Base-by-base conservation (phyloP, 306 rosid genomes). In the Trifolium pratense region DNA sequence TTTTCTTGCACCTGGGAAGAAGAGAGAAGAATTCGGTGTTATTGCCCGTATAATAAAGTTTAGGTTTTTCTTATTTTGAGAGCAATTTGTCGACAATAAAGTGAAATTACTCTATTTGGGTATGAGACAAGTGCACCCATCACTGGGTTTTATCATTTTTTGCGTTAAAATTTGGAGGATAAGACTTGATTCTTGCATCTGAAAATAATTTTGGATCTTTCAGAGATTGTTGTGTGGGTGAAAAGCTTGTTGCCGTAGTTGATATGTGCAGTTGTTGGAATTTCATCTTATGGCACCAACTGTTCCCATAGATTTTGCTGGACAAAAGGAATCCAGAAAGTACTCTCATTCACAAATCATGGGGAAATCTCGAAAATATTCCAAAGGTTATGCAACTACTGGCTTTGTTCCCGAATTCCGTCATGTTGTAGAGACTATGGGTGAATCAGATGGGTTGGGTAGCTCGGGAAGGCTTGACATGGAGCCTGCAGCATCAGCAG, bases 281-380 rank as follows among this genome's bases (percentile, higher is more conserved):
- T 71, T 77, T 82, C 49, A 64, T 87, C 84, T 84, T 88, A 92
- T 92, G 97, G 96, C 97, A 79, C 97, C 97, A n/a, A 84, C 92
- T 82, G 87, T 92, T 82, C 96, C 96, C 55, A 87, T 92, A 87
- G 96, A 88, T 58, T 89, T 92, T 79, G 71, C 86, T 69, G 97
- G 97, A 34, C 96, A 84, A 86, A 89, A 86, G 85, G 92, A 83
- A 78, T 87, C 94, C 21, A 83, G 83, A 40, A 84, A 79, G 83
- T 85, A 59, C 65, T 80, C 83, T 40, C 84, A 69, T 70, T 83
- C 89, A 18, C 97, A 89, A 78, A 32, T 64, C 64, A 93, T 90
- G 96, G 98, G 98, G 8, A 93, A 91, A 76, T 93, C 97, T 46
- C 78, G 97, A 80, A 93, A 89, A 82, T 93, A 93, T 83, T 87